phyloP scores from a whole-genome alignment of 768 basidiomycete genomes.

The Tylopilus rubrobrunneus region DNA sequence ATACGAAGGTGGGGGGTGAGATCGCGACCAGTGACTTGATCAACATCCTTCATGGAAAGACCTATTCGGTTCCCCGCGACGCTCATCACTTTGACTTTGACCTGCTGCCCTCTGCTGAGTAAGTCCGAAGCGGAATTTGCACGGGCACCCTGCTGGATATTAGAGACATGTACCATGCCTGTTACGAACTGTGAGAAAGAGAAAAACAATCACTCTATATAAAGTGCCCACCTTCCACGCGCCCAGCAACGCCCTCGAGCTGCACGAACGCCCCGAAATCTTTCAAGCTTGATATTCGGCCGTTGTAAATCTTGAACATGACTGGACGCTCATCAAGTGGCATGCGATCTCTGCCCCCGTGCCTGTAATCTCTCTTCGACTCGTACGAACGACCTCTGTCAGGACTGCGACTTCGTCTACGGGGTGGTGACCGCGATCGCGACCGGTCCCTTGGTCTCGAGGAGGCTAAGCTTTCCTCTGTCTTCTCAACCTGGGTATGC shows the following conservation, averaged over 20 bases:
- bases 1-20: constrained; percentile 93
- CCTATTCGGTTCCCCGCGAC: constrained; percentile 76
- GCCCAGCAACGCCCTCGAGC: constrained; percentile 80
- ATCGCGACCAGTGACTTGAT: constrained; percentile 85
- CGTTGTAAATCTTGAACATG: constrained; percentile 92
- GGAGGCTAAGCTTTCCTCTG: constrained; percentile 50
- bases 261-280: constrained; percentile 96
- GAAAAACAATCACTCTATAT: background rate
- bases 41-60: constrained; percentile 97
- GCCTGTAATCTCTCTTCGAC: constrained; percentile 38
- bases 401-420: constrained; percentile 57
- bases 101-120: constrained; percentile 75
- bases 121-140: constrained; percentile 86
- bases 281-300: constrained; percentile 78
- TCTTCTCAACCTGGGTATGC: constrained; percentile 38
- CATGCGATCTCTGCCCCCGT: constrained; percentile 34
- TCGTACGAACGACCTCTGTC: constrained; percentile 50
- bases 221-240: constrained; percentile 76
- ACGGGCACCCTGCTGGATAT: constrained; percentile 80
- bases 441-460: constrained; percentile 54
- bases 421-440: constrained; percentile 43
- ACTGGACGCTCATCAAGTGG: constrained; percentile 76
- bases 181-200: constrained; percentile 6
- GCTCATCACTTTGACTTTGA: constrained; percentile 97
- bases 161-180: constrained; percentile 99